phyloP scores from a whole-genome alignment of 192 early-diverging fungal genomes.

The Anaeromyces robustus region DNA sequence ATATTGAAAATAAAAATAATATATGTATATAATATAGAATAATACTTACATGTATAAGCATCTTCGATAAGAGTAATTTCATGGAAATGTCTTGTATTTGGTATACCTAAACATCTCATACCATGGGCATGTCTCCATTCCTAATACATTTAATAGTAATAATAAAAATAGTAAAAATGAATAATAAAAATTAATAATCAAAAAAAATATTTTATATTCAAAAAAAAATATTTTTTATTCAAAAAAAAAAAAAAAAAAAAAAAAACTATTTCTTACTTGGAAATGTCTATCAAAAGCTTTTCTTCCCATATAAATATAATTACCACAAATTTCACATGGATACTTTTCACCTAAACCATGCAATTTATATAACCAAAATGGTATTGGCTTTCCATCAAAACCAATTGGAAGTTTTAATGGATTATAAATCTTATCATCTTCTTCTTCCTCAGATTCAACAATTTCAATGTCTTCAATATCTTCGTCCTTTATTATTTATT shows the following conservation, averaged over 20 bases:
- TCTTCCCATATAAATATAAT: constrained; percentile 83
- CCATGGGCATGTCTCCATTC: constrained; percentile 91
- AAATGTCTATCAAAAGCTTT: constrained; percentile 95
- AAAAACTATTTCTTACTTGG: too few species aligned
- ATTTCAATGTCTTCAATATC: constrained; percentile 29
- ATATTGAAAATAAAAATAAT: background rate
- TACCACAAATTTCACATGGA: constrained; percentile 92
- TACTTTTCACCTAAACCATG: constrained; percentile 91
- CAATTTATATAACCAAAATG: constrained; percentile 92
- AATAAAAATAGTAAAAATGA: too few species aligned
- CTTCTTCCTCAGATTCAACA: constrained; percentile 30
- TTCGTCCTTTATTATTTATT: background rate
- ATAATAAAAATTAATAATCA: too few species aligned
- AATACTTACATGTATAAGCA: constrained; percentile 61
- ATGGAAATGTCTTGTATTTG: constrained; percentile 78
- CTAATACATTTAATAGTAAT: too few species aligned
- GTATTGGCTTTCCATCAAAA: constrained; percentile 96
- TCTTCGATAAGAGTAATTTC: constrained; percentile 83
- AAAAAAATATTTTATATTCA: too few species aligned
- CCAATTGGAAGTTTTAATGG: constrained; percentile 89
- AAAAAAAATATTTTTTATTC: too few species aligned
- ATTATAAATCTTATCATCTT: constrained; percentile 88
- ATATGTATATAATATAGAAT: background rate
- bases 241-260: too few species aligned
- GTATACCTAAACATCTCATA: constrained; percentile 81